Evolutionary conservation across 257 asterid genomes (phyloP).

Genomic region (Solanum appendiculatum): DNA sequence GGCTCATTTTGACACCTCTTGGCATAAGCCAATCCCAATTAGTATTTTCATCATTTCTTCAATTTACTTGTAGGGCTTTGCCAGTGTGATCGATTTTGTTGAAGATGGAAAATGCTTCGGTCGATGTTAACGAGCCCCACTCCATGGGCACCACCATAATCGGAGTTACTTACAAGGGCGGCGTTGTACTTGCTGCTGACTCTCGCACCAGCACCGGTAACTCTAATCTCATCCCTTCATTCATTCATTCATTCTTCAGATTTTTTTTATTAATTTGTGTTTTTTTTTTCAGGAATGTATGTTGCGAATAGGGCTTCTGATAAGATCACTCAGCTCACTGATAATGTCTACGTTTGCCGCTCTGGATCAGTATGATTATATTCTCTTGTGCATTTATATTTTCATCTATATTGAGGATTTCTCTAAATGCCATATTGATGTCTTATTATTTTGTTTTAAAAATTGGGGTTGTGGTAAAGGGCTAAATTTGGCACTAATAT

Average conservation of each 20-base stretch:
- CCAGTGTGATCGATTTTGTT: background rate
- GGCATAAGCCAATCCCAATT: background rate
- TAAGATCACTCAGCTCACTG: conserved; percentile 78
- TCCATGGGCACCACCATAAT: conserved; percentile 87
- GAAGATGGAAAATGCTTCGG: background rate
- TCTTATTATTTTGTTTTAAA: background rate
- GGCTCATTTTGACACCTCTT: too few relatives aligned
- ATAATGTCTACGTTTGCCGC: conserved; percentile 84
- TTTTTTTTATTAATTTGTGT: background rate
- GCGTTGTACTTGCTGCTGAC: conserved; percentile 83
- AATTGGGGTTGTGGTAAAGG: background rate
- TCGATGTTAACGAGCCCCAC: conserved; percentile 34
- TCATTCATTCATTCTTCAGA: background rate
- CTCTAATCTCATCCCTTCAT: background rate
- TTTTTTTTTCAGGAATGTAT: conserved; percentile 38
- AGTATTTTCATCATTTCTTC: background rate
- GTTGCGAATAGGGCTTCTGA: conserved; percentile 96
- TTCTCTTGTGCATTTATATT: background rate
- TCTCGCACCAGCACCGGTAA: conserved; percentile 89
- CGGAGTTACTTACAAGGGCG: conserved; percentile 82
- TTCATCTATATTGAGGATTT: too few relatives aligned
- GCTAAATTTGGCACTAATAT: background rate
- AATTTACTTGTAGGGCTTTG: background rate
- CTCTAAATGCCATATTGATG: background rate
- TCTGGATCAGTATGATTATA: conserved; percentile 43